Evolutionary conservation across 305 asterid species (phyloP).

Genomic region (Solanum hybrid): DNA sequence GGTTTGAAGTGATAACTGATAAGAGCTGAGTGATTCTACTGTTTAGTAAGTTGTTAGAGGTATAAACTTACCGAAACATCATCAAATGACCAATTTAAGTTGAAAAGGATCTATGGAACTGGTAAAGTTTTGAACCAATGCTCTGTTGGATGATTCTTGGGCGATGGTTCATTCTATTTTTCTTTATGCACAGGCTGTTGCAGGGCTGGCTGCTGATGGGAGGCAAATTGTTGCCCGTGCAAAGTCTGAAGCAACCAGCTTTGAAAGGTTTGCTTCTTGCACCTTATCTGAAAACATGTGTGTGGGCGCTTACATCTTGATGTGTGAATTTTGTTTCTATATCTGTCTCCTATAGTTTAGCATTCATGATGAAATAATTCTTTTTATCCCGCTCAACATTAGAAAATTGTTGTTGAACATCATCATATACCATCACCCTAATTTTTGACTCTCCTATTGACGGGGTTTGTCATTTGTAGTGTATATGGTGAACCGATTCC

Average conservation of each 20-base stretch:
- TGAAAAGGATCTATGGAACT: not conserved
- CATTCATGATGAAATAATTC: not conserved
- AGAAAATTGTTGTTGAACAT: not conserved
- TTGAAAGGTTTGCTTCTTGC: constrained; percentile 41
- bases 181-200: constrained; percentile 44
- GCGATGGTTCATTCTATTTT: not conserved
- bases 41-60: not conserved
- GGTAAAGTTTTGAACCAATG: not conserved
- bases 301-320: not conserved
- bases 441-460: not conserved
- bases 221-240: constrained; percentile 74
- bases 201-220: constrained; percentile 85
- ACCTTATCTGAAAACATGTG: not conserved
- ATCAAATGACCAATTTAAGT: not conserved
- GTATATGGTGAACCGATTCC: constrained; percentile 81
- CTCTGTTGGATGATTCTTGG: not conserved
- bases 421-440: not conserved
- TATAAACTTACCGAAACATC: not conserved
- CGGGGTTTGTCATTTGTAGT: constrained; percentile 31
- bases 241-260: constrained; percentile 65
- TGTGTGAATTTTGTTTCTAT: not conserved
- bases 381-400: not conserved
- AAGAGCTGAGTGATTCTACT: too few relatives aligned
- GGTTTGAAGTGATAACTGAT: not conserved
- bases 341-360: not conserved